Base-by-base conservation (phyloP, 2,329 filamentous ascomycete species). In the Hortaea sp. region DNA sequence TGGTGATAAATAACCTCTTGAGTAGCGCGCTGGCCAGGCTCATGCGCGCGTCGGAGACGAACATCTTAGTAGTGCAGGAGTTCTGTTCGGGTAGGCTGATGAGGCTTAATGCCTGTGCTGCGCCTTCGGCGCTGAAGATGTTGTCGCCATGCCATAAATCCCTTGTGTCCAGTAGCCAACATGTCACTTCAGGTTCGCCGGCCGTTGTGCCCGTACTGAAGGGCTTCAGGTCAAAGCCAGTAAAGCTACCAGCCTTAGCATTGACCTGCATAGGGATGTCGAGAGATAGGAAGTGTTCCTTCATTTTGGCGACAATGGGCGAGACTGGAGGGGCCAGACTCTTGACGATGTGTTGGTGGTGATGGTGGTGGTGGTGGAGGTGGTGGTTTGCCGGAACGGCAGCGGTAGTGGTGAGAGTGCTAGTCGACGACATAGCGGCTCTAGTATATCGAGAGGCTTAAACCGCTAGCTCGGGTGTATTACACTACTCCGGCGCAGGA, bases 21-120 rank as follows among this genome's bases (percentile, higher is more conserved):
- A 89, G 71, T 42, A 90, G 74, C 39, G 81, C 76, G 12, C 85
- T 89, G 27, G 68, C 82, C 38, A 90, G 73, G 42, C 77, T 76
- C 75, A 88, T 83, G 61, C 84, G 84, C 44, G 85, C 85, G 66
- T 89, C 85, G 13, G 58, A 53, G 29, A 64, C 56, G 52, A 64
- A 64, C 57, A 65, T 62, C 53, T 59, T 76, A 72, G 55, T 82
- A 69, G 63, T 82, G 78, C 67, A 79, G 10, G 67, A 65, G 43
- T 73, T 63, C 50, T 75, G 76, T 61, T 88, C 83, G 7, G 75
- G 66, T 1, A 66, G 55, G 38, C 63, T 67, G 50, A 75, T 58
- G 12, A 73, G 56, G 1, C 55, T 39, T 46, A 75, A 62, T 7
- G 64, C 67, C 49, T 69, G 64, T 39, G 66, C 53, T 7, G 71